Base-by-base conservation (phyloP, 164 flowering plant genomes). In the Chloranthus sessilifolius region DNA sequence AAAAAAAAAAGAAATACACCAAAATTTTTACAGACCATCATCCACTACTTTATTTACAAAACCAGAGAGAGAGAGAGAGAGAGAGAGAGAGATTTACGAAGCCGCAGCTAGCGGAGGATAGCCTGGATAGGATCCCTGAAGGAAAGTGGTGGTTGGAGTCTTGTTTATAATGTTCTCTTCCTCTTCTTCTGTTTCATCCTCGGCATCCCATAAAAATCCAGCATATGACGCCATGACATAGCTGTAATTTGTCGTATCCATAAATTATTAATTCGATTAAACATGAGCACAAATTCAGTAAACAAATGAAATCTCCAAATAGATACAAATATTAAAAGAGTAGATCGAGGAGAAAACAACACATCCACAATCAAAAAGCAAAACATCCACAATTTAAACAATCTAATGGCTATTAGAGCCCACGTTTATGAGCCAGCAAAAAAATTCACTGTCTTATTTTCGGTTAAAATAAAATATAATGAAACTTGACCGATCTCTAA, bases 211-310 rank as follows among this genome's bases (percentile, higher is more conserved):
- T 1, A 75, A 69, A 42, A 75, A 75, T 2, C 42, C 55, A 19
- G 80, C 80, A 35, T 75, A 75, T 1, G 80, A 75, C 28, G 75
- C 80, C 43, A 67, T 25, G 22, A 75, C 80, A 51, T 61, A 62
- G 56, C 80, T 75, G 76, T 61, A 66, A 47, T 3, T n/a, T 12
- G 10, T n/a, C 30, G 22, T 35, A 14, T 23, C 16, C 16, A 14
- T 1, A 24, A 17, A 47, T 5, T n/a, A 17, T 30, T 27, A 24
- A n/a, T n/a, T n/a, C n/a, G n/a, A n/a, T n/a, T n/a, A n/a, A n/a
- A n/a, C n/a, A n/a, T n/a, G n/a, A n/a, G n/a, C n/a, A n/a, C n/a
- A 28, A n/a, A 12, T 5, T 8, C 23, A 43, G 6, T 8, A 3
- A n/a, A 15, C 24, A 25, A 42, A 4, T 42, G 22, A 6, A 16